Evolutionary conservation across 352 stramenopile species (phyloP).

Genomic region (Phytophthora fragariae): DNA sequence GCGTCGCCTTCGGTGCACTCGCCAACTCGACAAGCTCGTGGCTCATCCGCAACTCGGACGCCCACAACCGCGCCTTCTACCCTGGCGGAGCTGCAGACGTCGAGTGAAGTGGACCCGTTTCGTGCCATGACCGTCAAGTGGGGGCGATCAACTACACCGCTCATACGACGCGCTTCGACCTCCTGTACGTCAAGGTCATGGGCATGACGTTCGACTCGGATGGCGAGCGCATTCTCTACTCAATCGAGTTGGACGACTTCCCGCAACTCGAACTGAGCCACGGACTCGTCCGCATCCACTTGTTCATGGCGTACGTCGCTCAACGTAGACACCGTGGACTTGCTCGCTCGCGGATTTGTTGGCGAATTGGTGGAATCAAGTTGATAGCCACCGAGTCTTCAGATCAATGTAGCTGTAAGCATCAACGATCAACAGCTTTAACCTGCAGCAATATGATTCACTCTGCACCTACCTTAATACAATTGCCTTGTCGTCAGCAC

Average conservation of each 20-base stretch:
- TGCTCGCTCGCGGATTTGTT: conserved; percentile 60
- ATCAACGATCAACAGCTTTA: no score
- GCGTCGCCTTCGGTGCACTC: conserved; percentile 38
- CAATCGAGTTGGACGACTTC: conserved; percentile 39
- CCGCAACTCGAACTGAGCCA: conserved; percentile 19
- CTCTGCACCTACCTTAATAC: no score
- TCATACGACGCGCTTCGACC: no score
- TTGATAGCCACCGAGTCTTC: conserved; percentile 23
- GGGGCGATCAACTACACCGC: no score
- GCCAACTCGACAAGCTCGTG: conserved; percentile 35
- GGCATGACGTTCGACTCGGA: conserved; percentile 47
- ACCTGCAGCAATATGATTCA: no score
- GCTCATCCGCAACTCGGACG: conserved; percentile 42
- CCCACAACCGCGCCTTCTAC: conserved; percentile 41
- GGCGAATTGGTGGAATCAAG: conserved; percentile 52
- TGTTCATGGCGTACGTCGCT: conserved; percentile 62
- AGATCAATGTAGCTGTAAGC: no score
- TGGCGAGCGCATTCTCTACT: conserved; percentile 48
- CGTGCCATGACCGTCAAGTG: conserved; percentile 46
- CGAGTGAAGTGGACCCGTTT: conserved; percentile 48
- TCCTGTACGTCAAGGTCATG: conserved; percentile 48
- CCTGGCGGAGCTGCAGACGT: conserved; percentile 36
- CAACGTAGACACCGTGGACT: conserved; percentile 41
- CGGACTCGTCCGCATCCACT: conserved; percentile 46
- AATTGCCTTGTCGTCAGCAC: no score